phyloP scores from a whole-genome alignment of 2,329 filamentous ascomycete genomes.

The Phaeosphaeriaceae sp. region DNA sequence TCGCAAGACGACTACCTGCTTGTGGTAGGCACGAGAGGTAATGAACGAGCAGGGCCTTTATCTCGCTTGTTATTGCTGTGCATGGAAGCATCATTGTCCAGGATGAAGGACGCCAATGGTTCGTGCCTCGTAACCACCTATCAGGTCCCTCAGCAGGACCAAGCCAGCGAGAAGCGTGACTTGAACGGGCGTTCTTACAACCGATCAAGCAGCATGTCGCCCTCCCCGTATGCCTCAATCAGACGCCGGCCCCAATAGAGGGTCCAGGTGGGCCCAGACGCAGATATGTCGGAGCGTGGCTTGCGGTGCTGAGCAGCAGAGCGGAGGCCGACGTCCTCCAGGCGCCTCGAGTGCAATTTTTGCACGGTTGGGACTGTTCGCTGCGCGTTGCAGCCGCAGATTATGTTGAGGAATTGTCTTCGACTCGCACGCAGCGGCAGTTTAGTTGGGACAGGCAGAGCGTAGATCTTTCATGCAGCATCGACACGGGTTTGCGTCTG shows the following conservation, averaged over 20 bases:
- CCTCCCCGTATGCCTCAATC: slow-evolving; percentile 20
- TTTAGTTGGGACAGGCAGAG: slow-evolving; percentile 17
- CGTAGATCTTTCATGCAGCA: slow-evolving; percentile 24
- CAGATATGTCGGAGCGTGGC: slow-evolving; percentile 28
- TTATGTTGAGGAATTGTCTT: slow-evolving; percentile 30
- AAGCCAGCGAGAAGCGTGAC: slow-evolving; percentile 1
- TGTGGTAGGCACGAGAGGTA: slow-evolving; percentile 22
- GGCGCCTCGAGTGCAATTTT: slow-evolving; percentile 17
- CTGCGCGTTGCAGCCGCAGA: slow-evolving; percentile 17
- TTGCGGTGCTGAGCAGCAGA: slow-evolving; percentile 28
- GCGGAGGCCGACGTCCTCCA: slow-evolving; percentile 26
- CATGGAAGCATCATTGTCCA: slow-evolving; percentile 9
- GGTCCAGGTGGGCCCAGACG: slow-evolving; percentile 29
- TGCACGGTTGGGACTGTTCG: slow-evolving; percentile 19
- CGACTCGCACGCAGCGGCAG: slow-evolving; percentile 20
- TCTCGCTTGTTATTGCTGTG: slow-evolving; percentile 31
- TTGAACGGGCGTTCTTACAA: slow-evolving; percentile 37
- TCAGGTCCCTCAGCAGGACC: background rate
- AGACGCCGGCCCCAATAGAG: slow-evolving; percentile 12
- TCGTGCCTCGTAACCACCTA: background rate
- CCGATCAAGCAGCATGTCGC: slow-evolving; percentile 36
- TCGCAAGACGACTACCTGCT: slow-evolving; percentile 21
- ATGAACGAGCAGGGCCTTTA: slow-evolving; percentile 29
- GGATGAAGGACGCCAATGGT: slow-evolving; percentile 1
- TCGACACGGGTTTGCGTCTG: slow-evolving; percentile 12